Conservation (phyloP, 495 filamentous ascomycete genomes). For the Geoglossum glabrum region DNA sequence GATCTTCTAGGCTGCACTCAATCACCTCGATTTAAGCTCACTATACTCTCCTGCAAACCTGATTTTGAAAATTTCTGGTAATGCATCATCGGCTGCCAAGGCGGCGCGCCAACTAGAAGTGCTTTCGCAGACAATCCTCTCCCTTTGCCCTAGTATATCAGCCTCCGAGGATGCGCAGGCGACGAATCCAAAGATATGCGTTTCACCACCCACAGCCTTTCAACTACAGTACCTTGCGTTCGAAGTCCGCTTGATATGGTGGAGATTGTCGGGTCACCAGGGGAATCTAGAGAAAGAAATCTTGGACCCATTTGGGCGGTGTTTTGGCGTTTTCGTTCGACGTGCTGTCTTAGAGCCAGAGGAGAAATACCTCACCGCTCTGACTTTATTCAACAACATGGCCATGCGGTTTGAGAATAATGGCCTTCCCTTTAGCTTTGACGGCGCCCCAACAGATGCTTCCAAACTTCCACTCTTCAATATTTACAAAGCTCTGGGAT, state of each 20-base stretch:
- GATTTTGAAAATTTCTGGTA: slow-evolving; percentile 19
- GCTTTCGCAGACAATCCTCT: slow-evolving; percentile 44
- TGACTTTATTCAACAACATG: background rate
- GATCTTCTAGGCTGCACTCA: slow-evolving; percentile 11
- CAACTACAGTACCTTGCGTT: slow-evolving; percentile 48
- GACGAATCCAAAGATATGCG: slow-evolving; percentile 25
- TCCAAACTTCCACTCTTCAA: slow-evolving; percentile 3
- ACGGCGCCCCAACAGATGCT: background rate
- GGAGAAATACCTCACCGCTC: background rate
- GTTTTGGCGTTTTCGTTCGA: slow-evolving; percentile 38
- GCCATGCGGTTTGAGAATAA: background rate
- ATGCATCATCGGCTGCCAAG: slow-evolving; percentile 27
- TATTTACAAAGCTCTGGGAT: slow-evolving; percentile 16
- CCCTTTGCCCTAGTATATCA: slow-evolving; percentile 37
- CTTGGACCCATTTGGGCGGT: slow-evolving; percentile 45
- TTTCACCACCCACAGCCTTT: slow-evolving; percentile 39
- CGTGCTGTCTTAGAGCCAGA: slow-evolving; percentile 15
- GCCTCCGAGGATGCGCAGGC: slow-evolving; percentile 29
- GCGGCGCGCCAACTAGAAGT: slow-evolving; percentile 48
- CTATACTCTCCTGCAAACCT: slow-evolving; percentile 45
- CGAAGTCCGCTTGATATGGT: slow-evolving; percentile 43
- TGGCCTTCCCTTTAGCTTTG: background rate
- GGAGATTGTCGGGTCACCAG: slow-evolving; percentile 49
- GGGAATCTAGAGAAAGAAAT: slow-evolving; percentile 50
- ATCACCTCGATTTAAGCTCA: slow-evolving; percentile 24